Base-by-base conservation (phyloP, 2,329 filamentous ascomycete genomes). In the Cladosporium cucumerinum region DNA sequence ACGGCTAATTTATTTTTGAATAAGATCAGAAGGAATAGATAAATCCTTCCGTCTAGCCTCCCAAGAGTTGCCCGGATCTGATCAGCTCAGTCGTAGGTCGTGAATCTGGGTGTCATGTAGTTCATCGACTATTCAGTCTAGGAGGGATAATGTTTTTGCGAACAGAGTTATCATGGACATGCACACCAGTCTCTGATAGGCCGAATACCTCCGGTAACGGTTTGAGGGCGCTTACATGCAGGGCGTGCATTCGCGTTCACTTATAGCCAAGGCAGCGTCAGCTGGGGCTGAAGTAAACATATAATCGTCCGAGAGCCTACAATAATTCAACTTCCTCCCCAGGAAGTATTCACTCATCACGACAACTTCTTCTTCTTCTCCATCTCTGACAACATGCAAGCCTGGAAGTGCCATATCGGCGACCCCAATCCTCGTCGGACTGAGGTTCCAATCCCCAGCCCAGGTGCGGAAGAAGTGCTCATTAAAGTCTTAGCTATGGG, bases 401-500 rank as follows among this genome's bases (percentile, higher is more conserved):
- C 60, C 18, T 62, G 60, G 60, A 62, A 54, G 46, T 62, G 60
- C 49, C 25, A 46, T 1, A 55, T 62, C 46, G 76, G 75, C 51
- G 73, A 70, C 32, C 70, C 69, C 1, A 66, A 70, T 18, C 73
- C 74, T 18, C 69, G 73, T 18, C 72, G 71, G 66, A 71, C 72
- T 59, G 68, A 75, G 43, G 67, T 77, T 5, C 68, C 73, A 0
- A 69, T 76, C 2, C 76, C 76, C 0, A 61, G 60, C 6, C 60
- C 68, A 11, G 63, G 66, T 10, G 65, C 71, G 5, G 72, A 69
- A 4, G 75, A 72, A 2, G 69, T 76, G 28, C 67, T 78, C 6
- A 67, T 74, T 66, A 76, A 76, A 60, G 72, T 77, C 64, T 66
- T 77, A n/a, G 76, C 76, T 21, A 73, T 73, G n/a, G 75, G 75